These are phyloP conservation scores for barrel medic (Medicago truncatula) DNA, from an alignment of 306 rosid species.

Conservation along the genomic window DNA sequence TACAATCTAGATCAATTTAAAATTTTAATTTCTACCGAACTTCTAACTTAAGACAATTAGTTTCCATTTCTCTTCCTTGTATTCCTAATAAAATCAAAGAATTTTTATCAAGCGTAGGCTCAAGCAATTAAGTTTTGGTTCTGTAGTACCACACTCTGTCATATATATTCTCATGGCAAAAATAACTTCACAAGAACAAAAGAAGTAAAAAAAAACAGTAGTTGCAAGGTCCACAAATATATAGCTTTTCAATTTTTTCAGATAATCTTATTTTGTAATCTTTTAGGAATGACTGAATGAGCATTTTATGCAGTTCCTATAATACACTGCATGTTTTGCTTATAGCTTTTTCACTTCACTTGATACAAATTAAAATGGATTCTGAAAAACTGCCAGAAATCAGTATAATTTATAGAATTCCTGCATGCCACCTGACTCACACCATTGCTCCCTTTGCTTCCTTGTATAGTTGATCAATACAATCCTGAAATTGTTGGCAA, in stretches of 20 bases:
- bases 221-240: conserved; percentile 11
- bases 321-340: neutral
- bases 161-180: conserved; percentile 11
- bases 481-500: conserved; percentile 52
- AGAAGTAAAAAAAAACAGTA: neutral
- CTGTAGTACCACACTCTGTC: neutral
- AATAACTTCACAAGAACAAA: neutral
- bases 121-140: neutral
- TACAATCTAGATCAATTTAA: too few relatives aligned
- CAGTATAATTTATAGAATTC: conserved; percentile 18
- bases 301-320: neutral
- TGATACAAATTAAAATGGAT: conserved; percentile 12
- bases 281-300: conserved; percentile 16
- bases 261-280: conserved; percentile 23
- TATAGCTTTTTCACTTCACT: conserved; percentile 22
- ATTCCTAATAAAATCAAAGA: neutral
- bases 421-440: conserved; percentile 35
- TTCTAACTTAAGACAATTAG: too few relatives aligned
- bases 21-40: too few relatives aligned
- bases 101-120: conserved; percentile 11
- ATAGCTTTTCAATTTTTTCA: neutral
- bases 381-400: conserved; percentile 31
- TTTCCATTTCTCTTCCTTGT: too few relatives aligned
- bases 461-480: conserved; percentile 60
- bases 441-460: conserved; percentile 59